Evolutionary conservation across 2,329 filamentous ascomycete genomes (phyloP).

Genomic region (Onygenales sp.): DNA sequence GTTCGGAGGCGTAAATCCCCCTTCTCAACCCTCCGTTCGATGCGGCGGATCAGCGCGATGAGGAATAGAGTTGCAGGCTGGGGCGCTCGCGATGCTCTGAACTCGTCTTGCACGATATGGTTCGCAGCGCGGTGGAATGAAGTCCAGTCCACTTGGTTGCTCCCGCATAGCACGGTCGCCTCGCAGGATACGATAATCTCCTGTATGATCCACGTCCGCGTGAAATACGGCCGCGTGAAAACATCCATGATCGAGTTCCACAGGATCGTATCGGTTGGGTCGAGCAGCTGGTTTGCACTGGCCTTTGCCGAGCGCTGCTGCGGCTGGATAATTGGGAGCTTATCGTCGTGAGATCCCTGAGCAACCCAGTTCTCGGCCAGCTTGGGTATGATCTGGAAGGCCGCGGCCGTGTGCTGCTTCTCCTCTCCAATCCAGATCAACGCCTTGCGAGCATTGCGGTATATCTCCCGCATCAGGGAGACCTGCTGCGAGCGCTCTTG

Average conservation of each 20-base stretch:
- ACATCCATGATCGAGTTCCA: conserved; percentile 4
- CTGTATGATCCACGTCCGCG: conserved; percentile 4
- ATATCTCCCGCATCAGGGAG: conserved; percentile 11
- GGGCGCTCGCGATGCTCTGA: background rate
- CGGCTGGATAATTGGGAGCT: background rate
- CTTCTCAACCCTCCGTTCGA: conserved; percentile 1
- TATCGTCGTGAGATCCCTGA: conserved; percentile 1
- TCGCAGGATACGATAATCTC: conserved; percentile 2
- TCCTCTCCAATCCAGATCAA: conserved; percentile 4
- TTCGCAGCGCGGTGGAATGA: conserved; percentile 3
- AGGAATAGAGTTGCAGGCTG: conserved; percentile 2
- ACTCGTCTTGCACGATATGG: conserved; percentile 3
- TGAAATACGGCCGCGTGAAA: conserved; percentile 4
- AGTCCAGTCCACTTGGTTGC: conserved; percentile 1
- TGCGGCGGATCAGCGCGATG: conserved; percentile 3
- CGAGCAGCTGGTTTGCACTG: background rate
- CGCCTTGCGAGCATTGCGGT: conserved; percentile 4
- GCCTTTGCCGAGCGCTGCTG: background rate
- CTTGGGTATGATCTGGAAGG: background rate
- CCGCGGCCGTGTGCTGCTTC: conserved; percentile 1
- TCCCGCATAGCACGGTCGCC: background rate
- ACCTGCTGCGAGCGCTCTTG: conserved; percentile 11
- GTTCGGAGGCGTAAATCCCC: conserved; percentile 1
- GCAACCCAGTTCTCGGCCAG: conserved; percentile 2
- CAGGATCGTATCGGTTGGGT: background rate